These are phyloP conservation scores for Amauroascus niger DNA, from an alignment of 2,329 filamentous ascomycete genomes.

Conservation along the genomic window DNA sequence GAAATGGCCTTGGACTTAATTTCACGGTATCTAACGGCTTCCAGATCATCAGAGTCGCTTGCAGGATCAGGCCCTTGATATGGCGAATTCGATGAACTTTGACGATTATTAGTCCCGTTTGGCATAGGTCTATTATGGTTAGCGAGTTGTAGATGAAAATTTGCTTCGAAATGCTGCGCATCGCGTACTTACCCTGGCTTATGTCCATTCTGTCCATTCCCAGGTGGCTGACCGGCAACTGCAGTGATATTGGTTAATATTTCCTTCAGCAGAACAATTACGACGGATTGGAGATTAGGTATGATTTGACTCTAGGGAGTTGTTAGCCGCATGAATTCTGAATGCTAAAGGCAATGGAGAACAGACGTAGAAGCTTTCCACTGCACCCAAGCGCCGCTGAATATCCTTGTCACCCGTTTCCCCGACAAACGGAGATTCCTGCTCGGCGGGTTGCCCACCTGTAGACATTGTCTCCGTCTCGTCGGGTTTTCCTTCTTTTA, in stretches of 20 bases:
- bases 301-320: conserved; percentile 56
- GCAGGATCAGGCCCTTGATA: conserved; percentile 24
- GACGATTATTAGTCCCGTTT: background rate
- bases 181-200: conserved; percentile 36
- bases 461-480: conserved; percentile 17
- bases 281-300: conserved; percentile 79
- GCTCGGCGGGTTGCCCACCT: conserved; percentile 7
- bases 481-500: conserved; percentile 22
- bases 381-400: conserved; percentile 53
- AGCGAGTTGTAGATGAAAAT: background rate
- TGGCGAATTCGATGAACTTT: background rate
- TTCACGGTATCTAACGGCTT: conserved; percentile 70
- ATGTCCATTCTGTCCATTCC: conserved; percentile 37
- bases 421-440: conserved; percentile 17
- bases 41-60: conserved; percentile 59
- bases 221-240: conserved; percentile 50
- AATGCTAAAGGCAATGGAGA: conserved; percentile 19
- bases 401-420: conserved; percentile 33
- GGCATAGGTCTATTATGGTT: background rate
- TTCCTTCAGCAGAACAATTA: conserved; percentile 85
- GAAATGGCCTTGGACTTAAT: conserved; percentile 86
- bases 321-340: conserved; percentile 1
- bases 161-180: background rate
- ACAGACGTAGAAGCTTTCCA: conserved; percentile 78
- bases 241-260: conserved; percentile 81